Conservation (phyloP, 2,329 filamentous ascomycete genomes). For the Xylaria sp. region DNA sequence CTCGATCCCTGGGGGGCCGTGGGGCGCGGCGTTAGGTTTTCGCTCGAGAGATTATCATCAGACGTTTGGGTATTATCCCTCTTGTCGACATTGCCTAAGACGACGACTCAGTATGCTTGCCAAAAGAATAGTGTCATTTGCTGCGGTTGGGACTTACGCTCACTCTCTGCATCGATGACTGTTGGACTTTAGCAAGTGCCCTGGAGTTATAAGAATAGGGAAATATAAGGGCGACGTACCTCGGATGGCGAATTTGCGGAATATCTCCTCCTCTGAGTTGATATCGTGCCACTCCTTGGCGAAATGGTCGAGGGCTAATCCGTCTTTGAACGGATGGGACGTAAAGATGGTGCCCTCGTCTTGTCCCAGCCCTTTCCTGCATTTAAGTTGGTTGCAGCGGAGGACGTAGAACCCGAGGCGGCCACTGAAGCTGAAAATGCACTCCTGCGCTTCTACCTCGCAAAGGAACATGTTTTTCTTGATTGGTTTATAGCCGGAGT, state of each 20-base stretch:
- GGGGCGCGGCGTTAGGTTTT: not conserved
- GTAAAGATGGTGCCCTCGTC: slow-evolving; percentile 22
- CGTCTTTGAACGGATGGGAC: slow-evolving; percentile 28
- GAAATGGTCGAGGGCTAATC: slow-evolving; percentile 25
- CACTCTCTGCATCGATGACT: slow-evolving; percentile 16
- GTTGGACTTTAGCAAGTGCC: not conserved
- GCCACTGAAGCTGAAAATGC: slow-evolving; percentile 23
- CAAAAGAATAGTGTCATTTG: not conserved
- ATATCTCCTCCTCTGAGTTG: slow-evolving; percentile 20
- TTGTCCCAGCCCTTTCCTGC: slow-evolving; percentile 20
- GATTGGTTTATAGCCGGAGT: not conserved
- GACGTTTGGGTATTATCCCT: not conserved
- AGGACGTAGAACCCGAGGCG: slow-evolving; percentile 23
- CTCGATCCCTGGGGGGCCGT: not conserved
- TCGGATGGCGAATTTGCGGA: slow-evolving; percentile 26
- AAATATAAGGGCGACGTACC: not conserved
- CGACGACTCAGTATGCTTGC: not conserved
- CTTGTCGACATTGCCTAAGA: slow-evolving; percentile 19
- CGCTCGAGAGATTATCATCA: not conserved
- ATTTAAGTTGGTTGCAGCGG: slow-evolving; percentile 26
- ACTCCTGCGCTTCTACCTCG: slow-evolving; percentile 17
- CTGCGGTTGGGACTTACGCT: slow-evolving; percentile 17
- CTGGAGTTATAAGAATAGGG: not conserved
- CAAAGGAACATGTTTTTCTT: slow-evolving; percentile 8
- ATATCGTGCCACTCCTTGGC: slow-evolving; percentile 16